Evolutionary conservation across 2,329 filamentous ascomycete genomes (phyloP), one percentile per base, ranked within the genome.

Genomic region (Stagonosporopsis cucurbitacearum): DNA sequence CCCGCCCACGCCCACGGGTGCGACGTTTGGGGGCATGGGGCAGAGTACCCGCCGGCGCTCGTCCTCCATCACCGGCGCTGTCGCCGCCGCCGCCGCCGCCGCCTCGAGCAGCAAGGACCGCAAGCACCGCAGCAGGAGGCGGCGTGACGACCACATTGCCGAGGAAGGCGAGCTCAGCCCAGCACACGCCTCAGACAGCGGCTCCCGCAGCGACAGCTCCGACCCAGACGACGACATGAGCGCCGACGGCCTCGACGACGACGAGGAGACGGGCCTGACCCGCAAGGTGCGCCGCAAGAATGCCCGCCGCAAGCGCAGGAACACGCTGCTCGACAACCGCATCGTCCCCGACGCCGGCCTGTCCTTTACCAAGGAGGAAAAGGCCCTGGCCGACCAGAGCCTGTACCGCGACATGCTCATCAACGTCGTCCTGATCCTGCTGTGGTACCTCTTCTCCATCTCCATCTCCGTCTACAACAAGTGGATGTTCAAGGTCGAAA

Each of bases 401-500:
- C 85, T 98, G 35, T 60, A 91, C 44, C 88, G 81, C 72, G 87
- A 82, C 54, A 79, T 93, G 51, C 73, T 88, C 54, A 79, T 93
- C 70, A 97, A 98, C 75, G 84, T 82, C n/a, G 69, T 84, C n/a
- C 79, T 99, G 63, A 96, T 98, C 62, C 83, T 85, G 22, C 77
- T 96, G 61, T 99, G 95, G 94, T 95, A 91, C 73, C 79, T 92
- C 35, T 98, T 98, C 77, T 97, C 93, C 17, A 84, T 98, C 63
- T 92, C 91, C 45, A 96, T 75, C 39, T 75, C 73, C 39, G 71
- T 75, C 89, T 99, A 98, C 82, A 99, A 99, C 84, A 98, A 97
- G 80, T 98, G 95, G 95, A 98, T 99, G 94, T 98, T 99, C 78
- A 84, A 88, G 59, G 84, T 89, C 46, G 72, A 74, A 19, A 69